Percentiles rank a stretch among this genome's conserved stretches.
Evolutionary conservation across 2,329 filamentous ascomycete species (phyloP).

Genomic region (Fusarium subglutinans): DNA sequence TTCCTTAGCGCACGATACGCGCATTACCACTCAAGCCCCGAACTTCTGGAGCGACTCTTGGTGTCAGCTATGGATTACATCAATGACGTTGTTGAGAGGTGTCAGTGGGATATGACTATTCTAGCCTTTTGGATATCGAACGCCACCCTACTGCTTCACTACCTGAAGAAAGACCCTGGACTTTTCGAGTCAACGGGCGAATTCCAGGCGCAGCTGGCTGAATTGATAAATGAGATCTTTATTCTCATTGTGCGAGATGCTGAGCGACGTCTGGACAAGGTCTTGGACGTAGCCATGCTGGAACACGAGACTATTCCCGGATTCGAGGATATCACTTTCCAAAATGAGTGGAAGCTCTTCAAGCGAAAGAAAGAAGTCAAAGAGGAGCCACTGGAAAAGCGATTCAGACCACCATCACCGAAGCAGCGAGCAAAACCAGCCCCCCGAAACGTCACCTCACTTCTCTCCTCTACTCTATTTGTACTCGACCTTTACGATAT

Average conservation of each 20-base stretch:
- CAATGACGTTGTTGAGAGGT: constrained; percentile 92
- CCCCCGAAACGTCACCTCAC: constrained; percentile 92
- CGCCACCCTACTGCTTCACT: constrained; percentile 92
- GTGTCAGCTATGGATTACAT: constrained; percentile 93
- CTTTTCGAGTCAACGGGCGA: constrained; percentile 82
- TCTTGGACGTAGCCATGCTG: constrained; percentile 90
- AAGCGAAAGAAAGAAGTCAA: constrained; percentile 91
- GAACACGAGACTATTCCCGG: constrained; percentile 98
- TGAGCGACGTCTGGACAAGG: constrained; percentile 94
- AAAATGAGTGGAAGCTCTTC: constrained; percentile 98
- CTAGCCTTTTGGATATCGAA: constrained; percentile 99
- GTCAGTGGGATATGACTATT: constrained; percentile 99
- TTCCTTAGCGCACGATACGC: constrained; percentile 96
- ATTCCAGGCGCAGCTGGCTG: constrained; percentile 92
- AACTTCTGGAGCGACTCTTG: constrained; percentile 83
- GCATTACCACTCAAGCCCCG: constrained; percentile 91
- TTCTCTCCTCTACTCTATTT: constrained; percentile 94
- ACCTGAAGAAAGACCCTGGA: constrained; percentile 92
- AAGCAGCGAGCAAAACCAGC: constrained; percentile 92
- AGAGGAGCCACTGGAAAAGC: constrained; percentile 88
- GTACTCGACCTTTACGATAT: constrained; percentile 99
- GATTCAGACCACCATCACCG: constrained; percentile 90
- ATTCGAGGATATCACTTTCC: constrained; percentile 95
- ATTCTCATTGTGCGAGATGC: constrained; percentile 97
- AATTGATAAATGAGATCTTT: constrained; percentile 97